A percentile compares a stretch with the other conserved stretches of the same genome.
phyloP scores from a whole-genome alignment of 139 green algal genomes.

The Haematococcus sp. region DNA sequence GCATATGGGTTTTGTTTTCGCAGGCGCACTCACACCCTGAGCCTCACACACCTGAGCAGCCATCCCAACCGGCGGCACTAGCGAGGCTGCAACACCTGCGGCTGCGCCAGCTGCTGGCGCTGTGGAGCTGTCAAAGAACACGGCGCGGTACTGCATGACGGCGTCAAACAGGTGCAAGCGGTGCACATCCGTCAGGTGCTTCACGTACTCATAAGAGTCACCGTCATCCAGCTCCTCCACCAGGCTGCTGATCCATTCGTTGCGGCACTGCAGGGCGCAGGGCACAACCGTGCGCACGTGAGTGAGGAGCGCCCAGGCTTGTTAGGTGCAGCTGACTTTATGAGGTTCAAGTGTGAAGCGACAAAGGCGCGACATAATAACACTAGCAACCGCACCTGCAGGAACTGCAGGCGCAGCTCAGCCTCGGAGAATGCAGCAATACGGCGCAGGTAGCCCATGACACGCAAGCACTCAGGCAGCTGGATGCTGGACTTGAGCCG shows the following conservation, averaged over 20 bases:
- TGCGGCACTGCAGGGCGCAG: slow-evolving; percentile 60
- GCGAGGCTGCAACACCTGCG: neutral
- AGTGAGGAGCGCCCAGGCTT: too few relatives aligned
- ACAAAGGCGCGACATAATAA: too few relatives aligned
- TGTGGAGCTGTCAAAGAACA: slow-evolving; percentile 83
- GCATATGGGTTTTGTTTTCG: too few relatives aligned
- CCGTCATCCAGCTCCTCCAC: slow-evolving; percentile 77
- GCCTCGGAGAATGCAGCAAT: slow-evolving; percentile 80
- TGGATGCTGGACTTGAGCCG: slow-evolving; percentile 72
- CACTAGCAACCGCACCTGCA: slow-evolving; percentile 31
- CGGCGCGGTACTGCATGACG: slow-evolving; percentile 96
- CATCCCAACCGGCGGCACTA: too few relatives aligned
- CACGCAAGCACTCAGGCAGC: slow-evolving; percentile 90
- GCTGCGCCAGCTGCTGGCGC: neutral
- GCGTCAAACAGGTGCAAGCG: slow-evolving; percentile 98
- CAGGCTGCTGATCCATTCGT: slow-evolving; percentile 68
- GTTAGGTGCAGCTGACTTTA: too few relatives aligned
- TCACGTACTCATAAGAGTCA: slow-evolving; percentile 81
- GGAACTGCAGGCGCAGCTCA: slow-evolving; percentile 83
- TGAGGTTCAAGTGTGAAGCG: too few relatives aligned
- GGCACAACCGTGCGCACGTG: slow-evolving; percentile 72
- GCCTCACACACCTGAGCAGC: too few relatives aligned
- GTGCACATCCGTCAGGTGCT: slow-evolving; percentile 92
- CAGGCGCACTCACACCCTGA: too few relatives aligned
- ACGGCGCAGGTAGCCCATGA: slow-evolving; percentile 91